A percentile compares a stretch with the other conserved stretches of the same genome.
Evolutionary conservation across 2,329 filamentous ascomycete genomes (phyloP).

Genomic region (Venturia carpophila): DNA sequence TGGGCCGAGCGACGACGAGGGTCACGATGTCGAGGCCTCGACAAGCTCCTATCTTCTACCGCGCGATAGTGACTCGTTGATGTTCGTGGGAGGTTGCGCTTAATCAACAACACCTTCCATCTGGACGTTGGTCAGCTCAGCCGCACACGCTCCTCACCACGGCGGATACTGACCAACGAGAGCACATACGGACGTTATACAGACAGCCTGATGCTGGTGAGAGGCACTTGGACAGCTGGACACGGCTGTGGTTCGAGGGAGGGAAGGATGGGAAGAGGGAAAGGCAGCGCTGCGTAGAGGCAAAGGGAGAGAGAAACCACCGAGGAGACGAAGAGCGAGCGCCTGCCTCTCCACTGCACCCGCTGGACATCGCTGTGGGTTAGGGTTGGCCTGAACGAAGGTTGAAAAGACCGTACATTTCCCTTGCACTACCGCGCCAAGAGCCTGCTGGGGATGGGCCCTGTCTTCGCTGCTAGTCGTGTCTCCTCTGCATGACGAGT

Average conservation of each 20-base stretch:
- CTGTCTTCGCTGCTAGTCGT: not conserved
- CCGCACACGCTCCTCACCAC: slow-evolving; percentile 4
- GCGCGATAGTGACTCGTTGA: not conserved
- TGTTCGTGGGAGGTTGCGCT: not conserved
- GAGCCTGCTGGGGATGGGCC: not conserved
- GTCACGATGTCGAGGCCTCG: not conserved
- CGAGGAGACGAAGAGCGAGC: not conserved
- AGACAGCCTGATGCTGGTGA: not conserved
- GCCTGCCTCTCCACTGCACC: slow-evolving; percentile 7
- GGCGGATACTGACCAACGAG: not conserved
- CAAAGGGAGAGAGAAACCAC: not conserved
- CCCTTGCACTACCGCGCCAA: slow-evolving; percentile 1
- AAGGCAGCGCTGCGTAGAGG: not conserved
- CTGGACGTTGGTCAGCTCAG: slow-evolving; percentile 3
- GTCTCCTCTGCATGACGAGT: slow-evolving; percentile 2
- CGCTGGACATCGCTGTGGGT: slow-evolving; percentile 7
- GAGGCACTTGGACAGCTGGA: not conserved
- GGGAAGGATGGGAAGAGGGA: not conserved
- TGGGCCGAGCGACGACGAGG: not conserved
- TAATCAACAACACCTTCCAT: not conserved
- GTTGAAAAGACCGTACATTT: not conserved
- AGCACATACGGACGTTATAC: not conserved
- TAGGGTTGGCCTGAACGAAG: slow-evolving; percentile 4
- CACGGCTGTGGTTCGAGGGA: not conserved
- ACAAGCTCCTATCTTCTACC: not conserved